Evolutionary conservation across 768 basidiomycete genomes (phyloP).

Genomic region (Leccinellum albellum): DNA sequence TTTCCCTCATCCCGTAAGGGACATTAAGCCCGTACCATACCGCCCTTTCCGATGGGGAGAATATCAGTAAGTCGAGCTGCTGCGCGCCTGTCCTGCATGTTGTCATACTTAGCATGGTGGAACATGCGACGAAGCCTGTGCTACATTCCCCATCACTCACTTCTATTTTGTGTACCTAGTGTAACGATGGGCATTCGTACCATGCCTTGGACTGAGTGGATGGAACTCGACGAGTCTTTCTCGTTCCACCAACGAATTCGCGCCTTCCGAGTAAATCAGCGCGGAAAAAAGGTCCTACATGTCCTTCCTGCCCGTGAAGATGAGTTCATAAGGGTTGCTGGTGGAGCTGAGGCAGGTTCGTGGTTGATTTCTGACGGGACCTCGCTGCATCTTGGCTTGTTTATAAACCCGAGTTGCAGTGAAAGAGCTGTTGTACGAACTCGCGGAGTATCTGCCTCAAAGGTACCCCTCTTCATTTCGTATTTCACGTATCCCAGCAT

Average conservation of each 20-base stretch:
- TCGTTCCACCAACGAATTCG: slow-evolving; percentile 55
- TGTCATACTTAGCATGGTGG: neutral
- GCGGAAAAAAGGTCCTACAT: slow-evolving; percentile 45
- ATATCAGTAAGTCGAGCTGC: slow-evolving; percentile 53
- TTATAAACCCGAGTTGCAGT: slow-evolving; percentile 34
- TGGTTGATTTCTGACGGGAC: neutral
- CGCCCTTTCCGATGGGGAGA: slow-evolving; percentile 66
- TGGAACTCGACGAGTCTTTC: slow-evolving; percentile 67
- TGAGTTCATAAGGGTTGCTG: slow-evolving; percentile 32
- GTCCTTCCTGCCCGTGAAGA: slow-evolving; percentile 47
- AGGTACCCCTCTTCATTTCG: slow-evolving; percentile 60
- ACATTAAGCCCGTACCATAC: slow-evolving; percentile 59
- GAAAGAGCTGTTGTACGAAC: slow-evolving; percentile 63
- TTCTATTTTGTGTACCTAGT: slow-evolving; percentile 28
- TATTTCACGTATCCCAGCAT: slow-evolving; percentile 39
- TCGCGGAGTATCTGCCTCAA: slow-evolving; percentile 63
- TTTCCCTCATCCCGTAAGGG: slow-evolving; percentile 34
- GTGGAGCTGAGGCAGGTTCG: slow-evolving; percentile 32
- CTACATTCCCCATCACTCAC: neutral
- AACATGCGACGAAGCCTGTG: neutral
- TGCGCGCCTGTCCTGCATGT: neutral
- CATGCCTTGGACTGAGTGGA: slow-evolving; percentile 75
- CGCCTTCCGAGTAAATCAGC: slow-evolving; percentile 48
- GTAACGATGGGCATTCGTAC: slow-evolving; percentile 70
- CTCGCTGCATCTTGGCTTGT: neutral